Evolutionary conservation across 768 basidiomycete genomes (phyloP), one percentile per base, ranked within the genome.

Genomic region (Sarcodon aspratus): DNA sequence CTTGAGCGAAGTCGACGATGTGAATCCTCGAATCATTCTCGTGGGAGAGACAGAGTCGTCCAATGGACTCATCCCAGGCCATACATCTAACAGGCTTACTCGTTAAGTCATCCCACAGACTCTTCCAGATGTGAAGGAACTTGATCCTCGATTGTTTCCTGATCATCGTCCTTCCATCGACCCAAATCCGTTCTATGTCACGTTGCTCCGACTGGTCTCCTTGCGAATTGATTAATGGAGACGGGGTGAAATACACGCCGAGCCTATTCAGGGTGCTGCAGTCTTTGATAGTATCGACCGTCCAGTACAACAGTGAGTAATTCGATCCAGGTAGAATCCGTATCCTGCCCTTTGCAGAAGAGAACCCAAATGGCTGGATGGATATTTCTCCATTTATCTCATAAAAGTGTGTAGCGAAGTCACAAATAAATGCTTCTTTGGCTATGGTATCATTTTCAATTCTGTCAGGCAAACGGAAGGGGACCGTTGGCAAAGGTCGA

Each of bases 21-120:
- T 66, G 60, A 38, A 82, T 64, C 11, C 61, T 51, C 3, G 63
- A 48, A 31, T 69, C 70, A 7, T 69, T 55, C 10, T 67, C 67
- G 33, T 68, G 64, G 42, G 74, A 73, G 7, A 82, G 62, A 54
- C 76, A 75, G 11, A 83, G 66, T 36, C 80, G 68, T 3, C 81
- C 82, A 10, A 75, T 76, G 18, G 70, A 66, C 59, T 85, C 82
- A 52, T 85, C 82, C 78, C 79, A 85, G 7, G 76, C 67, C 33
- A 82, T 70, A 13, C 75, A 68, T n/a, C 63, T 61, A 34, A 79
- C 58, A 8, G 70, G 46, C 55, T 59, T 10, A 27, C 51, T 42
- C 12, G 40, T 42, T 50, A 50, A 54, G 11, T 33, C 47, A 6
- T 49, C 46, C 21, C 44, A 54, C 44, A 50, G 46, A 13, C 52